These are phyloP conservation scores for Edaphochlamys debaryana DNA, from an alignment of 139 green algal species.

Conservation along the genomic window DNA sequence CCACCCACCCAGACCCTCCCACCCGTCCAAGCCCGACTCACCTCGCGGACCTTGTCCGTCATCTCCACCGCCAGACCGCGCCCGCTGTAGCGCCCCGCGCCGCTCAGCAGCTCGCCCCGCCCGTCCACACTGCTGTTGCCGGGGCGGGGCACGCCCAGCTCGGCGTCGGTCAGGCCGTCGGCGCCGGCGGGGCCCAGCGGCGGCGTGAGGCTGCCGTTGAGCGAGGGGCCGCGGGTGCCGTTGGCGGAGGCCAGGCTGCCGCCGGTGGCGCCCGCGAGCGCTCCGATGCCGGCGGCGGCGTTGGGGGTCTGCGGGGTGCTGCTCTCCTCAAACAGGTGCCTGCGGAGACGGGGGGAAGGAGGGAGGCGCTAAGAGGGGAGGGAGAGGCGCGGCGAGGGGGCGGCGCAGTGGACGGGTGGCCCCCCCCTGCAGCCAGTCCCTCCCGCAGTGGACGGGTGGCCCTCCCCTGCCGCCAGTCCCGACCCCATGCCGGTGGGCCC, in stretches of 20 bases:
- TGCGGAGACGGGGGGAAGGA: neutral
- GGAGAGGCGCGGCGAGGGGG: neutral
- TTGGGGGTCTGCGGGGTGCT: slow-evolving; percentile 30
- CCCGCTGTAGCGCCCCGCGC: neutral
- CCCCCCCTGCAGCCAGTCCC: no score
- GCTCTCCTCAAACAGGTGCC: slow-evolving; percentile 53
- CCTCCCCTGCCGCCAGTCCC: no score
- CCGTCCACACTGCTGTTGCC: slow-evolving; percentile 9
- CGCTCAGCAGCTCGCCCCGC: neutral
- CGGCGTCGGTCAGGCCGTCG: neutral
- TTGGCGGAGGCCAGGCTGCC: no score
- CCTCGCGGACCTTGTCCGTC: neutral
- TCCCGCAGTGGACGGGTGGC: no score
- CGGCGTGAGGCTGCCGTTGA: slow-evolving; percentile 1
- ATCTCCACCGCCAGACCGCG: neutral
- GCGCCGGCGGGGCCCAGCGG: neutral
- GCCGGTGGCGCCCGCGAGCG: no score
- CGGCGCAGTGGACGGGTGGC: no score
- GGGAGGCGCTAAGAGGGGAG: neutral
- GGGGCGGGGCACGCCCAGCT: neutral
- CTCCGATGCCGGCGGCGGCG: no score
- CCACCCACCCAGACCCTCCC: neutral
- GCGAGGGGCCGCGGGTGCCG: neutral
- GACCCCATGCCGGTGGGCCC: no score
- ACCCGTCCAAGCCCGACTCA: neutral